Evolutionary conservation across 108 stramenopile species (phyloP).

Genomic region (Cyclotella sp.): DNA sequence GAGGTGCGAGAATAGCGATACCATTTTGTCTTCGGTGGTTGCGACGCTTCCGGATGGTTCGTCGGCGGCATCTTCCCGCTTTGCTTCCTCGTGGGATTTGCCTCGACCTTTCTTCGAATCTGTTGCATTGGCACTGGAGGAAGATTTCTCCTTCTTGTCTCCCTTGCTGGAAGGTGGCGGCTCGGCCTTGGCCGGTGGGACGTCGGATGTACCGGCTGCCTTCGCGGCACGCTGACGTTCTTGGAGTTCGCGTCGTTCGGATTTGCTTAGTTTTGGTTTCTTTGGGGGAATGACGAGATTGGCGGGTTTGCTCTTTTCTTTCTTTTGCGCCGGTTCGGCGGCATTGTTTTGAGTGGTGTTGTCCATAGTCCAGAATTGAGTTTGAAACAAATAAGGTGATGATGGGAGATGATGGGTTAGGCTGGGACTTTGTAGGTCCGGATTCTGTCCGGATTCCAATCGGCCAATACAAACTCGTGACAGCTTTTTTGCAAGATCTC

Average conservation of each 20-base stretch:
- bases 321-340: conserved; percentile 49
- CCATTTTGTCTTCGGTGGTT: conserved; percentile 52
- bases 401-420: too few species aligned
- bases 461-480: too few species aligned
- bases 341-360: not conserved
- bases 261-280: conserved; percentile 92
- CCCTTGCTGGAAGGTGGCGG: conserved; percentile 19
- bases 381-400: too few species aligned
- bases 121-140: not conserved
- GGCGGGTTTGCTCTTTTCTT: conserved; percentile 65
- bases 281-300: conserved; percentile 81
- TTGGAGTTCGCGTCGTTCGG: conserved; percentile 93
- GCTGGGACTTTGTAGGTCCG: too few species aligned
- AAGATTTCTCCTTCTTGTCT: conserved; percentile 19
- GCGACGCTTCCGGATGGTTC: not conserved
- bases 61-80: conserved; percentile 14
- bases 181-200: not conserved
- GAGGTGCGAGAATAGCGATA: conserved; percentile 90
- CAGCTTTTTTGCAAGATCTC: too few species aligned
- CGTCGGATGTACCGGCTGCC: conserved; percentile 50
- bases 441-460: too few species aligned
- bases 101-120: not conserved
- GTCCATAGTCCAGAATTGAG: not conserved
- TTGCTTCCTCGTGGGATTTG: not conserved
- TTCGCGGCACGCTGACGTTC: conserved; percentile 95